A percentile compares a stretch with the other conserved stretches of the same genome.
phyloP scores from a whole-genome alignment of 192 early-diverging fungal genomes.

The Kickxella alabastrina region DNA sequence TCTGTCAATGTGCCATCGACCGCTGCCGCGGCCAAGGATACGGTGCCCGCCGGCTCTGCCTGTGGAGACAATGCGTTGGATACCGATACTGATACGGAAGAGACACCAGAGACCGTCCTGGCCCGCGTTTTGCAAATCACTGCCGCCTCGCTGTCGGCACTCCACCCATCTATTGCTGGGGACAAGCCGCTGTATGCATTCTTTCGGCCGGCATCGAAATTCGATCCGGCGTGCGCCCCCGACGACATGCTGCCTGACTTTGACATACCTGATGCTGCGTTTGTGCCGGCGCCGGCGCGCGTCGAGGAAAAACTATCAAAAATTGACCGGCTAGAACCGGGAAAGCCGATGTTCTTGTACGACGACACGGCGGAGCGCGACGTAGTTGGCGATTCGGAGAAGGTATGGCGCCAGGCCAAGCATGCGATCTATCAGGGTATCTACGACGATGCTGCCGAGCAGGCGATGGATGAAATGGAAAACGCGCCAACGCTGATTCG shows the following conservation, averaged over 20 bases:
- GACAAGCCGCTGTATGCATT: constrained; percentile 40
- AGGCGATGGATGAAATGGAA: constrained; percentile 39
- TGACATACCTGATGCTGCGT: constrained; percentile 32
- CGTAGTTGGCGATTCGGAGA: constrained; percentile 37
- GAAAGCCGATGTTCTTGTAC: constrained; percentile 37
- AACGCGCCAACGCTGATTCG: constrained; percentile 27
- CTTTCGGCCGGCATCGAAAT: constrained; percentile 31
- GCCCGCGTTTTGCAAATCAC: constrained; percentile 32
- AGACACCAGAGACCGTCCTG: constrained; percentile 24
- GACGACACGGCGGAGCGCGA: constrained; percentile 22
- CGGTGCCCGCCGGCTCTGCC: not conserved
- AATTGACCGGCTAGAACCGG: constrained; percentile 19
- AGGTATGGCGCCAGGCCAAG: constrained; percentile 39
- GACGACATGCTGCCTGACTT: constrained; percentile 37
- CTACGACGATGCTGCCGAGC: constrained; percentile 24
- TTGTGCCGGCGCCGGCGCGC: constrained; percentile 14
- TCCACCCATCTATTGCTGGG: constrained; percentile 16
- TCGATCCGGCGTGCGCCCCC: constrained; percentile 30
- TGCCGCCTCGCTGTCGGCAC: constrained; percentile 23
- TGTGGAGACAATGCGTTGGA: not conserved
- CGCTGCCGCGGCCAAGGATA: not conserved
- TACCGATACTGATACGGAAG: constrained; percentile 16
- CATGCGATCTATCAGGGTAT: constrained; percentile 20
- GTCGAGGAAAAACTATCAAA: constrained; percentile 19
- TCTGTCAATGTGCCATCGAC: not conserved